Evolutionary conservation across 768 basidiomycete species (phyloP), one percentile per base, ranked within the genome.

Genomic region (Omphalotus guepiniiformis): DNA sequence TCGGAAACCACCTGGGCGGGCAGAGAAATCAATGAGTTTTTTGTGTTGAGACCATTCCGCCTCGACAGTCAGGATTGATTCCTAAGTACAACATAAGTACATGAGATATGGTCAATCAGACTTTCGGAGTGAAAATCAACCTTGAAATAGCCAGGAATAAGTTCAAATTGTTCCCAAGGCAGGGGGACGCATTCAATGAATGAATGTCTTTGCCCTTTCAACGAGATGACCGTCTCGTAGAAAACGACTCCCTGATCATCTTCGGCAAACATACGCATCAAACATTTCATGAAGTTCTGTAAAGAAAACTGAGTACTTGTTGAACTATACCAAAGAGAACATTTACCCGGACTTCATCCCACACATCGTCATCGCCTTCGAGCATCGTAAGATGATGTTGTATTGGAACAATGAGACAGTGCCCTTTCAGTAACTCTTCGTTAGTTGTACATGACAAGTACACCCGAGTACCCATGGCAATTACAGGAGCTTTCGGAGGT

Each of bases 11-110:
- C 95, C 94, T 1, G 92, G 89, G 3, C 92, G 75, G 7, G 82
- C 70, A 2, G 89, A 80, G 62, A 99, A 99, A 65, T 95, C 91
- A 55, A 99, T 97, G 42, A 97, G 70, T 60, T 97, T 97, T 63
- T 91, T 93, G 70, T 99, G 94, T 58, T 96, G 93, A 5, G 94
- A 93, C 96, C 96, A 99, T 69, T 98, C 96, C 5, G 85, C 77
- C 62, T 97, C 96, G 2, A 93, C 94, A 34, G 86, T 76, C 15
- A 94, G 66, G 53, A 99, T 95, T 1, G 92, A 93, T 82, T 98
- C 95, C 88, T 92, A 48, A 9, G 36, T 12, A 28, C 11, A 38
- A 21, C 50, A 19, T 46, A 32, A 21, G 25, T 29, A 21, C 11
- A 42, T 12, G n/a, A n/a, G n/a, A n/a, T 18, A 30, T 6, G 11